Evolutionary conservation across 1,139 yeast species (phyloP), one percentile per base, ranked within the genome.

Genomic region (Protomyces pachydermus): DNA sequence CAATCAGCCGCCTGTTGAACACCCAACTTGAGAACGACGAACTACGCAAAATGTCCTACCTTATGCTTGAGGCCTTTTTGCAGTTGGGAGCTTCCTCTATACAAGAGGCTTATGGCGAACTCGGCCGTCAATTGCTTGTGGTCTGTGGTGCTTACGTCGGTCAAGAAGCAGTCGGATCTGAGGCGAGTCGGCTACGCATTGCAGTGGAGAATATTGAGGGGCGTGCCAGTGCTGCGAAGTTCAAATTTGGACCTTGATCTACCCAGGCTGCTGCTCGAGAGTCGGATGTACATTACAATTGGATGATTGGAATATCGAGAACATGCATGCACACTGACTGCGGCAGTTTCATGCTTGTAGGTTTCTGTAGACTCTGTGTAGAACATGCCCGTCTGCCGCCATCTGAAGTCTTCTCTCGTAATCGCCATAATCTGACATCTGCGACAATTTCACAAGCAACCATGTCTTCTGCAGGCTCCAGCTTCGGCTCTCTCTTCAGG

Each of bases 51-150:
- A 82, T 87, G 0, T 96, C 91, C 72, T 91, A 81, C 72, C 79
- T 85, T 0, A 82, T 88, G 1, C 81, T 86, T 6, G 85, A 91
- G 1, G 83, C 88, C 52, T 91, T 97, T 97, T 90, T 97, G 96
- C 98, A 95, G 69, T 84, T 91, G 5, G 81, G 87, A 54, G 93
- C 89, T 0, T 70, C 70, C 14, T 78, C 82, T 54, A 83, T 93
- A 65, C 66, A 80, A 8, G 71, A 73, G 12, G 79, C 79, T 0
- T 95, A 84, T 73, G 91, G 91, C 0, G 74, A 70, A 5, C 98
- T 93, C 75, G 95, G 84, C 2, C 66, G 64, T 3, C 93, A 95
- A 72, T 67, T 91, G 45, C 71, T 91, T 25, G 25, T 48, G 32
- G 56, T 42, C 12, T 54, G 55, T 8, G 66, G 57, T 3, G 38